Evolutionary conservation across 1,139 yeast genomes (phyloP), one percentile per base, ranked within the genome.

Genomic region (Kodamaea derodonti): DNA sequence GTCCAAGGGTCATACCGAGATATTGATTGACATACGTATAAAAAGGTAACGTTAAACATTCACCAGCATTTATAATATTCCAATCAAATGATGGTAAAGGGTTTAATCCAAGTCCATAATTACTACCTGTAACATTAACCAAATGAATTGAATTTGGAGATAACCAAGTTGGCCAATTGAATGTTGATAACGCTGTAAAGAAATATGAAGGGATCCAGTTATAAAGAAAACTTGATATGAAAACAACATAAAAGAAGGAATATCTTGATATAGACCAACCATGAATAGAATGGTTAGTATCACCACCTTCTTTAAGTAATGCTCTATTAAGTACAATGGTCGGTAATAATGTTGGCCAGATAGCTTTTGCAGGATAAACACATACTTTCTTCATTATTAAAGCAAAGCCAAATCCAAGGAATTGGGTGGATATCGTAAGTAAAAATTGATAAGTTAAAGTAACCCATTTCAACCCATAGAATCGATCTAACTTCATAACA

Each of bases 161-260:
- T 34, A 69, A 51, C 75, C 75, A 69, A 3, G 75, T 68, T 3
- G 73, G 71, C 75, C 75, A 69, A 42, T 69, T 69, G 42, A 69
- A 66, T 3, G 57, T 61, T 1, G 72, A 65, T 15, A 68, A 52
- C 1, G 72, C 63, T 10, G 62, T 65, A 48, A 69, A 65, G 26
- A 68, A 62, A 40, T 60, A 64, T 0, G 65, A 49, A 1, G 75
- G 75, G 20, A 69, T 44, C 72, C 72, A 65, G 42, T 66, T 65
- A 43, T 69, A 69, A 13, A 59, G 28, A 41, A 68, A 69, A 37
- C 71, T 65, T 12, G 45, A 42, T 7, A 43, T 36, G 34, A 61
- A 61, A 1, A 54, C 66, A 22, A 63, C 37, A 33, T 57, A 60
- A 42, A 69, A 69, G 41, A 69, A 69, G 12, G 62, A 46, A 41